Evolutionary conservation across 257 asterid species (phyloP).

Genomic region (Coffea canephora): DNA sequence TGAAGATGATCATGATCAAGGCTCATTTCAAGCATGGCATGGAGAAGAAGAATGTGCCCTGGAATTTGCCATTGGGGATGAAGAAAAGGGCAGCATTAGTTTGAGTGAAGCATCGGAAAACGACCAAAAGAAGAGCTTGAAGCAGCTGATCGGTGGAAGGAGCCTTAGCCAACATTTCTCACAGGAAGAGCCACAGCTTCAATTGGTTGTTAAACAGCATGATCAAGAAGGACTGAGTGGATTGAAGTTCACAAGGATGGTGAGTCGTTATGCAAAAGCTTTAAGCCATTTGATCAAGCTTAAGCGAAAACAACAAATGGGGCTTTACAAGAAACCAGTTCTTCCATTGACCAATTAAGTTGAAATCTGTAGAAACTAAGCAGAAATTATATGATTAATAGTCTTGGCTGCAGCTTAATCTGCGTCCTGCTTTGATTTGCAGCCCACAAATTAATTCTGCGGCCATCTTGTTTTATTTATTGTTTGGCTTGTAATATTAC

Average conservation of each 20-base stretch:
- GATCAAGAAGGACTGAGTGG: constrained; percentile 26
- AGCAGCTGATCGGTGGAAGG: constrained; percentile 40
- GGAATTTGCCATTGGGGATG: constrained; percentile 12
- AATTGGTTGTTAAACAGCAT: constrained; percentile 23
- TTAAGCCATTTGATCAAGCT: constrained; percentile 53
- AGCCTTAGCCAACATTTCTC: constrained; percentile 46
- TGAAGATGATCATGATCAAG: constrained; percentile 3
- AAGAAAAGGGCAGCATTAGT: background rate
- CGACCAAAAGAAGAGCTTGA: constrained; percentile 37
- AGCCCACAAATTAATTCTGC: background rate
- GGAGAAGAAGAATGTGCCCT: background rate
- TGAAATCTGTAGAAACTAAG: background rate
- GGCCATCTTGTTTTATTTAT: background rate
- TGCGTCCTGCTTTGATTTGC: background rate
- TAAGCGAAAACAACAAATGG: constrained; percentile 35
- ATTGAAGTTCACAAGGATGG: constrained; percentile 35
- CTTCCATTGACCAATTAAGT: constrained; percentile 10
- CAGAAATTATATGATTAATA: too few relatives aligned
- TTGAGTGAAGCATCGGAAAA: background rate
- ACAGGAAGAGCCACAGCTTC: constrained; percentile 41
- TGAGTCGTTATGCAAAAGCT: constrained; percentile 35
- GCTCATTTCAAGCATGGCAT: background rate
- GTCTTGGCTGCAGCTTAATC: background rate
- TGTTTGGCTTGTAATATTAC: background rate
- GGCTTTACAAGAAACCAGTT: constrained; percentile 27